These are phyloP conservation scores for Mycena alexandri DNA, from an alignment of 768 basidiomycete genomes.

Conservation along the genomic window DNA sequence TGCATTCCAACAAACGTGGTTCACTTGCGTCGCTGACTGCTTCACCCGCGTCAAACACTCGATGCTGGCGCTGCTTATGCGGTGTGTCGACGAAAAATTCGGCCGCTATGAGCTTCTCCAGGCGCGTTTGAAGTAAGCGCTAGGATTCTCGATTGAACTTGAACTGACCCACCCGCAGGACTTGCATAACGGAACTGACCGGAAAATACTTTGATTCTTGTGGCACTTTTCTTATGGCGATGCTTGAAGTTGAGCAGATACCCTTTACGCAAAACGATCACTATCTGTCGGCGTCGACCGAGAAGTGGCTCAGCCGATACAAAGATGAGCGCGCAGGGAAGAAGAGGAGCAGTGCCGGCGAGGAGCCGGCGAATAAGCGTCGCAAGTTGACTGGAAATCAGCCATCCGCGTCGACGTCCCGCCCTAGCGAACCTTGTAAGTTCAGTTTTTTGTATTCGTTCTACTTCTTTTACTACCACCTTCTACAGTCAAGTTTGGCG, in stretches of 20 bases:
- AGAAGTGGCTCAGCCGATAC: slow-evolving; percentile 50
- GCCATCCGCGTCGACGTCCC: not conserved
- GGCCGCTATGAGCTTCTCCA: slow-evolving; percentile 54
- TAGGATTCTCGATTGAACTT: not conserved
- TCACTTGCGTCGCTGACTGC: slow-evolving; percentile 38
- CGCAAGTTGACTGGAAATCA: slow-evolving; percentile 21
- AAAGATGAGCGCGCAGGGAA: slow-evolving; percentile 46
- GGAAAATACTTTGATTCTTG: slow-evolving; percentile 30
- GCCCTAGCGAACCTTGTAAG: slow-evolving; percentile 16
- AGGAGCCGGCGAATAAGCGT: slow-evolving; percentile 24
- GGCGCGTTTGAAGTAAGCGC: slow-evolving; percentile 50
- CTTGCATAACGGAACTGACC: slow-evolving; percentile 31
- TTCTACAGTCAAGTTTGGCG: slow-evolving; percentile 23
- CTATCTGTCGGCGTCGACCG: slow-evolving; percentile 46
- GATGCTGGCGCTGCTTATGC: slow-evolving; percentile 46
- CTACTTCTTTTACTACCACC: not conserved
- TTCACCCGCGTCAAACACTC: slow-evolving; percentile 42
- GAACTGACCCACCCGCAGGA: slow-evolving; percentile 13
- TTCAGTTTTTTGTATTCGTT: not conserved
- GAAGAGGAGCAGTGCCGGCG: not conserved
- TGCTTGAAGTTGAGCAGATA: slow-evolving; percentile 48
- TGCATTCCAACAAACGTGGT: slow-evolving; percentile 49
- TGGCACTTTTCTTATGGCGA: slow-evolving; percentile 42
- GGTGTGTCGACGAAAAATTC: slow-evolving; percentile 52
- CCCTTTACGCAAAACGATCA: slow-evolving; percentile 56